Evolutionary conservation across 1,284 basidiomycete species (phyloP).

Genomic region (Cryptococcus sp.): DNA sequence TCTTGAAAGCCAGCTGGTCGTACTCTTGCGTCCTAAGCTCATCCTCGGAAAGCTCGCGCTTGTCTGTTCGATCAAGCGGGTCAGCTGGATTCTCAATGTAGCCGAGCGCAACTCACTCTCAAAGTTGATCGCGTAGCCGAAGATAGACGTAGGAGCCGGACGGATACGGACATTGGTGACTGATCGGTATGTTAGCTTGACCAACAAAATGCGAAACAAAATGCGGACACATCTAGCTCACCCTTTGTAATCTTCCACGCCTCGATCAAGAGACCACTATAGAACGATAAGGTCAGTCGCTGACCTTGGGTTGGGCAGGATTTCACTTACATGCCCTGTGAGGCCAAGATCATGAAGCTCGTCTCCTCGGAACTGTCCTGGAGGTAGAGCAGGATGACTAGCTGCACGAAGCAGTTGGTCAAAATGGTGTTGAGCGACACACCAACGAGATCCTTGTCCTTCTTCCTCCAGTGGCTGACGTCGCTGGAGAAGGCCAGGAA

Average conservation of each 20-base stretch:
- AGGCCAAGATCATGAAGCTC: conserved; percentile 89
- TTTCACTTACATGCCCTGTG: conserved; percentile 62
- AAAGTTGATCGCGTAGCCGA: conserved; percentile 79
- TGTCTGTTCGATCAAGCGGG: conserved; percentile 57
- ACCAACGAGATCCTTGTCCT: conserved; percentile 61
- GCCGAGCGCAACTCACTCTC: conserved; percentile 57
- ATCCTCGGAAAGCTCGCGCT: conserved; percentile 87
- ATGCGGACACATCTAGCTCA: conserved; percentile 48
- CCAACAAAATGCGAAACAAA: neutral
- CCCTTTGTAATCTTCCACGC: conserved; percentile 83
- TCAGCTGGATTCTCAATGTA: neutral
- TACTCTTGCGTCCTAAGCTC: conserved; percentile 98
- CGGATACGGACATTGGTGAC: conserved; percentile 77
- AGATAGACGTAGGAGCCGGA: conserved; percentile 58
- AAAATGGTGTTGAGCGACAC: conserved; percentile 66
- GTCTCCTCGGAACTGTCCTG: conserved; percentile 94
- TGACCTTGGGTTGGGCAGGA: neutral
- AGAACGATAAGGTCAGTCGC: neutral
- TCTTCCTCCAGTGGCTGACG: conserved; percentile 90
- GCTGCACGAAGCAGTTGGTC: conserved; percentile 87
- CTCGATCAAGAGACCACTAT: conserved; percentile 76
- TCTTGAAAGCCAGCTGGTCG: conserved; percentile 53
- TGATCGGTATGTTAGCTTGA: conserved; percentile 53
- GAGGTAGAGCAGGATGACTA: conserved; percentile 85
- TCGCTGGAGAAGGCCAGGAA: conserved; percentile 93